Conservation (phyloP, 164 flowering plant genomes). For the Vitis cinerea region DNA sequence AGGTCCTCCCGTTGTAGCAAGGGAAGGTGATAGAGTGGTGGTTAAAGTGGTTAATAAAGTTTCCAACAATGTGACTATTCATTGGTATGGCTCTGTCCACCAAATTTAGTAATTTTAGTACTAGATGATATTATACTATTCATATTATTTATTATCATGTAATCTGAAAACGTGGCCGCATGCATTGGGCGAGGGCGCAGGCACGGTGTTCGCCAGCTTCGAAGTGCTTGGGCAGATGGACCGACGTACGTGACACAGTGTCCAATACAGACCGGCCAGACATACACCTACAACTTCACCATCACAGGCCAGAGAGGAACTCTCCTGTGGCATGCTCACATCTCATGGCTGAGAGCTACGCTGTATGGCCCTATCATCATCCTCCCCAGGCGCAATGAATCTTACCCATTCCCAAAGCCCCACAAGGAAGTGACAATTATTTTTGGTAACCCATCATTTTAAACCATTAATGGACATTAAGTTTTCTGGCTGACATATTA, state of each 20-base stretch:
- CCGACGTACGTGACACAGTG: slow-evolving; percentile 61
- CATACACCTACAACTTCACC: slow-evolving; percentile 53
- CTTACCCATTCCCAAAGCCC: slow-evolving; percentile 57
- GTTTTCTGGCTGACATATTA: too few relatives aligned
- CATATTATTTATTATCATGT: too few relatives aligned
- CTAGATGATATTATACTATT: too few relatives aligned
- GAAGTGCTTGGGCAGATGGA: slow-evolving; percentile 58
- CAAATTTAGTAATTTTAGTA: not conserved
- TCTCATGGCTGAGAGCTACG: slow-evolving; percentile 52
- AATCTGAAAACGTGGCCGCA: too few relatives aligned
- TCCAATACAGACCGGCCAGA: slow-evolving; percentile 53
- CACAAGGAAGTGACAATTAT: slow-evolving; percentile 51
- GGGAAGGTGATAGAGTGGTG: slow-evolving; percentile 40
- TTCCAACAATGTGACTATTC: slow-evolving; percentile 35
- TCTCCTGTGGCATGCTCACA: slow-evolving; percentile 58
- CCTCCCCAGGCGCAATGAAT: slow-evolving; percentile 35
- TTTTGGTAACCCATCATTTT: slow-evolving; percentile 31
- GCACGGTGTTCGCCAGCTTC: slow-evolving; percentile 62
- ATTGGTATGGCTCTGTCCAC: slow-evolving; percentile 28
- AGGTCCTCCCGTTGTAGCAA: slow-evolving; percentile 36
- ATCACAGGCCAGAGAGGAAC: slow-evolving; percentile 60
- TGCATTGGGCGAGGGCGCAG: slow-evolving; percentile 17
- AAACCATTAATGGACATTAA: too few relatives aligned
- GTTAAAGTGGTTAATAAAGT: slow-evolving; percentile 42
- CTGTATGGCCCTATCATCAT: slow-evolving; percentile 58